These are phyloP conservation scores for Epichloe hybrida DNA, from an alignment of 2,329 filamentous ascomycete species.

Conservation along the genomic window DNA sequence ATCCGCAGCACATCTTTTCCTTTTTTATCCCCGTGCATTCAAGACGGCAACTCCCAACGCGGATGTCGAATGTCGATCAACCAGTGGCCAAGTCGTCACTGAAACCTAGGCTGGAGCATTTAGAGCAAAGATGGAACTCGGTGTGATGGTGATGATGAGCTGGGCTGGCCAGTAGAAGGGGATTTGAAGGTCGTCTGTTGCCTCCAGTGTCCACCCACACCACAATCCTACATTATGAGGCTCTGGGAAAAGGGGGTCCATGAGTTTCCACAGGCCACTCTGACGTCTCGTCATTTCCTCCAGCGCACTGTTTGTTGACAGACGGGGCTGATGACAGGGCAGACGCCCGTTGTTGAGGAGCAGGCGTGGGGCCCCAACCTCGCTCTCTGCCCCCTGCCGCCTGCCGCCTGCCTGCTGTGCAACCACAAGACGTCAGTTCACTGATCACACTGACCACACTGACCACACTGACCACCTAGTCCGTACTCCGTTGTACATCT, in stretches of 20 bases:
- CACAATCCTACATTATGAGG: neutral
- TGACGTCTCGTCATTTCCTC: neutral
- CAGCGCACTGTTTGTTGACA: neutral
- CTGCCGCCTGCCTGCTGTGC: neutral
- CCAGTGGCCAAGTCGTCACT: neutral
- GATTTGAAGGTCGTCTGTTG: neutral
- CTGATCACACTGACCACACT: too few relatives aligned
- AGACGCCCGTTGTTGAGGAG: neutral
- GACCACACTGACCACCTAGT: too few relatives aligned
- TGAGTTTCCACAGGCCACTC: neutral
- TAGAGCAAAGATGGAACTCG: neutral
- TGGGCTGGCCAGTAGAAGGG: neutral
- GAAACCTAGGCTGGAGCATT: neutral
- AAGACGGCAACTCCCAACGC: neutral
- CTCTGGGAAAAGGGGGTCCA: neutral
- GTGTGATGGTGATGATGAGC: neutral
- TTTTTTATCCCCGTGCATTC: too few relatives aligned
- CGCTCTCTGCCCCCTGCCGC: neutral
- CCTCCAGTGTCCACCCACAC: neutral
- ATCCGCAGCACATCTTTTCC: neutral
- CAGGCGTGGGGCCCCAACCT: neutral
- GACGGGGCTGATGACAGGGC: too few relatives aligned
- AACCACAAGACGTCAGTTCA: neutral
- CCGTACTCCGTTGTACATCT: neutral
- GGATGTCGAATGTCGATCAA: neutral